Evolutionary conservation across 495 filamentous ascomycete genomes (phyloP).

Genomic region (Annulohypoxylon bovei): DNA sequence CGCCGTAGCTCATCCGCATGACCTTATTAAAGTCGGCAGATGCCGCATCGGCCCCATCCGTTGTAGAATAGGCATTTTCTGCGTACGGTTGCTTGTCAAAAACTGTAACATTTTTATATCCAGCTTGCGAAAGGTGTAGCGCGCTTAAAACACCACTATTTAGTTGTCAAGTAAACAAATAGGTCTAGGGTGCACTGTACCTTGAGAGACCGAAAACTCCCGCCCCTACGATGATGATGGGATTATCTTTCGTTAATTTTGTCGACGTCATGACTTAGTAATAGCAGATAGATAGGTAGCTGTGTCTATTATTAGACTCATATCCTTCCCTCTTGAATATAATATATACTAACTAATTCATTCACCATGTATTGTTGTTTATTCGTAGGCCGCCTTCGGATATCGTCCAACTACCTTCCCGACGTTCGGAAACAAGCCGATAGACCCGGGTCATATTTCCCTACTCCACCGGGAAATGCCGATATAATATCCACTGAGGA

Average conservation of each 20-base stretch:
- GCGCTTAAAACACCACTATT: constrained; percentile 21
- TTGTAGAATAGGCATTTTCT: constrained; percentile 43
- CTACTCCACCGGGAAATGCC: neutral
- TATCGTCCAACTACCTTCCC: neutral
- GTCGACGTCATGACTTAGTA: constrained; percentile 4
- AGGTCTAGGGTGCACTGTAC: constrained; percentile 9
- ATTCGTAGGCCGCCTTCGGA: neutral
- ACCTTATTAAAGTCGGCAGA: constrained; percentile 54
- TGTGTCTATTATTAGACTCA: neutral
- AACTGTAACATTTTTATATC: constrained; percentile 52
- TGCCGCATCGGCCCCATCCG: constrained; percentile 21
- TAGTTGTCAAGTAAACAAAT: neutral
- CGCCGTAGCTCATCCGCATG: constrained; percentile 51
- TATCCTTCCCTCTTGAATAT: neutral
- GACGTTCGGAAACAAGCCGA: constrained; percentile 2
- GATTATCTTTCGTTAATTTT: constrained; percentile 30
- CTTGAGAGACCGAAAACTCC: constrained; percentile 52
- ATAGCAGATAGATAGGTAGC: neutral
- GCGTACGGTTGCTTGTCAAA: constrained; percentile 54
- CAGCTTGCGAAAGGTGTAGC: constrained; percentile 48
- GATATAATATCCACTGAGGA: neutral
- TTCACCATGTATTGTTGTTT: neutral
- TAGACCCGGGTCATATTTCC: neutral
- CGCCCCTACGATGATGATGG: constrained; percentile 54
- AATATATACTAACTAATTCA: neutral